Evolutionary conservation across 805 yeast genomes (phyloP), one percentile per base, ranked within the genome.

Genomic region (Priceomyces castillae): DNA sequence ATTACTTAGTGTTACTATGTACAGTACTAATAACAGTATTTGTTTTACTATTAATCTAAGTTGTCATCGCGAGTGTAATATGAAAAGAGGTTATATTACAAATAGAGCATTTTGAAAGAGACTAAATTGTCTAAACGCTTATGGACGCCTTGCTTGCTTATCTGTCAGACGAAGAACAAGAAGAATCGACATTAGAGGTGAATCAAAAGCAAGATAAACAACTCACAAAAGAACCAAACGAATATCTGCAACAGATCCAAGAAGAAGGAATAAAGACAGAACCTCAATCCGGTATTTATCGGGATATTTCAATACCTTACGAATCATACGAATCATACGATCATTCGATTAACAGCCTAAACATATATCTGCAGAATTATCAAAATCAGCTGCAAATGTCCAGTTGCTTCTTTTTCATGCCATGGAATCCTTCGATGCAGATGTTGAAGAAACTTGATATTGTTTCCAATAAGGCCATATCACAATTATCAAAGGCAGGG

Each of bases 351-450:
- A 30, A 39, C 12, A 12, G 30, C 14, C 16, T 41, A 19, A 46
- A 48, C 33, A 42, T 48, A 14, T 50, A 43, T 26, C 48, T 45
- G 48, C 52, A 50, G 37, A 50, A 50, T 39, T 48, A 43, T 38
- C 41, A 42, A 9, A 39, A 39, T 16, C 49, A 42, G 16, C 30
- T 23, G 9, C 38, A 43, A 18, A 45, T 46, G 48, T 39, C 46
- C n/a, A 34, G 42, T 18, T 30, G 43, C 11, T 50, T 44, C 40
- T 18, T 44, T 7, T 44, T 46, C 22, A 42, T 50, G 16, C 52
- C 50, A 4, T 50, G 54, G 54, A 40, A 36, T n/a, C 54, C 54
- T 11, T 41, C 47, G n/a, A 20, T 44, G 22, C 30, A 37, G n/a
- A 42, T 46, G 14, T 30, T 46, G 10, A 42, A 37, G n/a, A 39